Conservation (phyloP, 2,329 filamentous ascomycete genomes). For the Macrophomina phaseolina region DNA sequence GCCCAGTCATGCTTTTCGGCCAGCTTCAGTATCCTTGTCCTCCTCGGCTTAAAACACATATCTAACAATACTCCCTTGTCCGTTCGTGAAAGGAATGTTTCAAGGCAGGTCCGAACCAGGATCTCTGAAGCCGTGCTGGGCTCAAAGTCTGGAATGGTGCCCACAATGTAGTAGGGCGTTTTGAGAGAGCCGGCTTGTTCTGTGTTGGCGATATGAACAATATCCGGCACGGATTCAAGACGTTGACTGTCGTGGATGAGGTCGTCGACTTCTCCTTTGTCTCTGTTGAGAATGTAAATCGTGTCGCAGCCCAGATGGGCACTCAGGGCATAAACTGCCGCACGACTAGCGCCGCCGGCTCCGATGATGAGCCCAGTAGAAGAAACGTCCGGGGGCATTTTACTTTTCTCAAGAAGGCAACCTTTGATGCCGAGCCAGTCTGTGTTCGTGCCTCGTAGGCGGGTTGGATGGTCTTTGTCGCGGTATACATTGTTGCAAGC, state of each 20-base stretch:
- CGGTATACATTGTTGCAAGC: conserved; percentile 48
- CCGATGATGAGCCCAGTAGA: conserved; percentile 47
- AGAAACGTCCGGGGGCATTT: conserved; percentile 30
- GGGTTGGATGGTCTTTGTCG: conserved; percentile 30
- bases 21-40: no score
- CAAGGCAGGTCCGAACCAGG: no score
- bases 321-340: conserved; percentile 44
- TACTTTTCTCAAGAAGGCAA: conserved; percentile 37
- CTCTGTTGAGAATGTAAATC: conserved; percentile 5
- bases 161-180: neutral
- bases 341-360: conserved; percentile 51
- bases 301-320: neutral
- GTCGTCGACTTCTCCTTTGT: neutral
- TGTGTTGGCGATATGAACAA: neutral
- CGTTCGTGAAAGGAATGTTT: no score
- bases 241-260: neutral
- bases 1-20: no score
- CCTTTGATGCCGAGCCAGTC: conserved; percentile 52
- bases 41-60: no score
- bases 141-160: neutral
- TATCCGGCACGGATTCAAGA: neutral
- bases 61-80: no score
- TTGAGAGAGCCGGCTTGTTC: neutral
- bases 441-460: conserved; percentile 49
- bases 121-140: neutral